Evolutionary conservation across 371 early-diverging fungal species (phyloP), one percentile per base, ranked within the genome.

Genomic region (Mucor indicus): DNA sequence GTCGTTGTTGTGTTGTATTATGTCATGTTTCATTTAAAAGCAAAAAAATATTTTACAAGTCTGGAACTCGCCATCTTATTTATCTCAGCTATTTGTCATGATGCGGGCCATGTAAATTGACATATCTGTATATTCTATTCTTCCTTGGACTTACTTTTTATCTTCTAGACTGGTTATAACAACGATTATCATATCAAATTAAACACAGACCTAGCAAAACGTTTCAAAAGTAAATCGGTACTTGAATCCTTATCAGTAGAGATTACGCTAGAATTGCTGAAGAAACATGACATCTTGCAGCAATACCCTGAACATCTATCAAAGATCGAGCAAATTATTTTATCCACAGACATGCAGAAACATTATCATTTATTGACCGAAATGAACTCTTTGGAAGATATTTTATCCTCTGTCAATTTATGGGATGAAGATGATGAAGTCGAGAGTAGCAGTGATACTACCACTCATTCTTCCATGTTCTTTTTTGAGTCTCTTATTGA

Each of bases 161-260:
- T n/a, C n/a, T n/a, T n/a, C n/a, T n/a, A n/a, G 87, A 89, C 90
- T 17, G 93, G 93, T 11, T 68, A 81, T 42, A 92, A 91, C 75
- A 93, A 93, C 52, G 64, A 87, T 16, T 93, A 79, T 56, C 87
- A 92, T 63, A 77, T 85, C 44, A 89, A 91, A 53, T 81, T 85
- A 15, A 65, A 83, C 33, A 86, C 90, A 2, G 75, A 81, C 4
- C 58, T 88, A 4, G 85, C 87, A 1, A 57, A 59, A 38, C 53
- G 57, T 32, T 89, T 9, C n/a, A 12, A 29, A 86, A 31, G 76
- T 44, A 63, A 55, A 8, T 90, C 92, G 4, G 86, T 90, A n/a
- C 77, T 93, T 16, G 93, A 93, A 67, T 80, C 79, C 42, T 77
- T 86, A 55, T 89, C 90, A 11, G 81, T 83, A 47, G 83, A 81